Evolutionary conservation across 2,329 filamentous ascomycete species (phyloP).

Genomic region (Canariomyces notabilis): DNA sequence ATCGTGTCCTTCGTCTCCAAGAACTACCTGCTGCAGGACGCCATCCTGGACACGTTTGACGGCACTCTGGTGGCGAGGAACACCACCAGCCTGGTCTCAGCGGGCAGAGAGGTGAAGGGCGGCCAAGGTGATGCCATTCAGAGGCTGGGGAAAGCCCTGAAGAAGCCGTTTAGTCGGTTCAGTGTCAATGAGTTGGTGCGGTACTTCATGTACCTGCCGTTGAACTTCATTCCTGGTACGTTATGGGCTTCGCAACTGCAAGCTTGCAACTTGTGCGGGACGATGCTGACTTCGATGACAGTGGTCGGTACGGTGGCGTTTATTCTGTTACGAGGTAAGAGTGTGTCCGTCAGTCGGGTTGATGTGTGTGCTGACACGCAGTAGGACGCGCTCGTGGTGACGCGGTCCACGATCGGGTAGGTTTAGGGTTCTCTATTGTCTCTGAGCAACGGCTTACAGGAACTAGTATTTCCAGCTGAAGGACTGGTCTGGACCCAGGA

Average conservation of each 20-base stretch:
- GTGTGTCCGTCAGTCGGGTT: background rate
- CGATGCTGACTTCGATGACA: slow-evolving; percentile 16
- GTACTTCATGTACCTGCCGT: slow-evolving; percentile 78
- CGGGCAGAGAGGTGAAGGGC: slow-evolving; percentile 67
- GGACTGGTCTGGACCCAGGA: slow-evolving; percentile 64
- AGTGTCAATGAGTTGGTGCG: slow-evolving; percentile 62
- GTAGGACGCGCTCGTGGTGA: slow-evolving; percentile 45
- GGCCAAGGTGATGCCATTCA: slow-evolving; percentile 53
- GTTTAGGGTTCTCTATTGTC: slow-evolving; percentile 24
- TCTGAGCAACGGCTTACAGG: slow-evolving; percentile 39
- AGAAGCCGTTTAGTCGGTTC: slow-evolving; percentile 53
- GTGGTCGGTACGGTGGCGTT: slow-evolving; percentile 80
- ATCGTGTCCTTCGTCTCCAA: slow-evolving; percentile 55
- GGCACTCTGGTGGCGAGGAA: slow-evolving; percentile 55
- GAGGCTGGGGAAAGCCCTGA: slow-evolving; percentile 53
- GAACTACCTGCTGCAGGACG: slow-evolving; percentile 74
- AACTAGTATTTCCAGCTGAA: slow-evolving; percentile 86
- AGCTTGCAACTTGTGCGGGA: background rate
- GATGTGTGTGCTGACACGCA: slow-evolving; percentile 15
- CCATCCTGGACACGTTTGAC: slow-evolving; percentile 85
- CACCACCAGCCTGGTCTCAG: slow-evolving; percentile 58
- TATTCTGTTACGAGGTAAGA: slow-evolving; percentile 65
- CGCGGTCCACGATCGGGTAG: slow-evolving; percentile 49
- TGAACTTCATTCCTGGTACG: slow-evolving; percentile 83
- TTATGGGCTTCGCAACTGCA: no score